phyloP scores from a whole-genome alignment of 331 rosid genomes.

The Acacia concinna region DNA sequence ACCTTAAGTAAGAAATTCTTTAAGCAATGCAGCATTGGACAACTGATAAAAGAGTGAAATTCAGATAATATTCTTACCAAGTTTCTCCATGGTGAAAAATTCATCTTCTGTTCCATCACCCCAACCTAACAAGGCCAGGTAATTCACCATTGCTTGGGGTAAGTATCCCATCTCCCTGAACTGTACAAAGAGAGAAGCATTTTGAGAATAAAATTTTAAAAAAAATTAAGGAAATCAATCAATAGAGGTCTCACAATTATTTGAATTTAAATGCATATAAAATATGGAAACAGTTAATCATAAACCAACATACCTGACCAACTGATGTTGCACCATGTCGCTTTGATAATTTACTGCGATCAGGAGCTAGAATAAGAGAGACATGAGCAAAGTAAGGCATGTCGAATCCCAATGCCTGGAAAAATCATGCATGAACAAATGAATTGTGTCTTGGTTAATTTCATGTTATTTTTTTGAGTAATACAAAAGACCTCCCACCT shows the following conservation, averaged over 20 bases:
- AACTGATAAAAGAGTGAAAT: not conserved
- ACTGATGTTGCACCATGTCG: constrained; percentile 99
- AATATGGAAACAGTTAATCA: not conserved
- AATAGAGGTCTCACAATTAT: constrained; percentile 13
- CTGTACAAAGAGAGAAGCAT: not conserved
- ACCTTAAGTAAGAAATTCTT: constrained; percentile 27
- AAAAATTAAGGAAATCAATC: constrained; percentile 9
- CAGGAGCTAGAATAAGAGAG: constrained; percentile 94
- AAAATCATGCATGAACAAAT: constrained; percentile 27
- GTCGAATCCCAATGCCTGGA: constrained; percentile 81
- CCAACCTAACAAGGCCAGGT: constrained; percentile 96
- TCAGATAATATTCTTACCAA: constrained; percentile 59
- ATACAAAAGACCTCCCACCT: not conserved
- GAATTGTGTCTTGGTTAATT: constrained; percentile 26
- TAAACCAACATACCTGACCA: constrained; percentile 67
- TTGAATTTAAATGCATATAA: not conserved
- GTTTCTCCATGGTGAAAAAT: constrained; percentile 75
- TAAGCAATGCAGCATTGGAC: not conserved
- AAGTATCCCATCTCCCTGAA: constrained; percentile 68
- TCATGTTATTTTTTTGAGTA: constrained; percentile 4
- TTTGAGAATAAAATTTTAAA: not conserved
- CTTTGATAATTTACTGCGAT: constrained; percentile 91
- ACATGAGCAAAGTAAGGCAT: constrained; percentile 98
- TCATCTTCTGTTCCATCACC: constrained; percentile 96
- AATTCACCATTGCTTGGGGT: constrained; percentile 87